Evolutionary conservation across 2,329 filamentous ascomycete species (phyloP), one percentile per base, ranked within the genome.

Genomic region (Emericellopsis atlantica): DNA sequence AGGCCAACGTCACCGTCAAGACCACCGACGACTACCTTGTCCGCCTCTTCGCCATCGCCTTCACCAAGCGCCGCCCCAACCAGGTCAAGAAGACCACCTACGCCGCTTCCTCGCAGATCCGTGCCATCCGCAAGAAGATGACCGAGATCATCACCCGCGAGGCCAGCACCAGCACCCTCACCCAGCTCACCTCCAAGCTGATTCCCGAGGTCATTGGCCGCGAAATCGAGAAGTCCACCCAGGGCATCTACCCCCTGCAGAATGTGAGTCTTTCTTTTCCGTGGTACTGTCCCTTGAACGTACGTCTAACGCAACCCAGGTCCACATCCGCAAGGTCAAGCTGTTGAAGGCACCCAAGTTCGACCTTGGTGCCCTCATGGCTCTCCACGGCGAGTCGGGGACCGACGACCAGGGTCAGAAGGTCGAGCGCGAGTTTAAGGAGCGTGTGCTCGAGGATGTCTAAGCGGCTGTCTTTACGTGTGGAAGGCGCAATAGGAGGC

Each of bases 71-170:
- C 70, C 84, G 92, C 63, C 88, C 87, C 58, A 98, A 96, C 79
- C 92, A 98, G 79, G 90, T 98, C 78, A 95, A 95, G 85, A 98
- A 96, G 85, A 98, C 92, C 60, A 98, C 92, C 65, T 98, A 98
- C 65, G 92, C 92, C 56, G 83, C 83, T 52, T 88, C 87, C 51
- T 96, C 92, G 51, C 92, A 98, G 74, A 96, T 96, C 69, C 84
- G 90, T 54, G 82, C 84, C 56, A 98, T 98, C 69, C 85, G 92
- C 70, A 92, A 89, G 79, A 96, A 98, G 87, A 98, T 98, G 92
- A 84, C 79, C 51, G 92, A 98, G 72, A 96, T 98, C 71, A 96
- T 98, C 70, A 79, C 85, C 70, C 84, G 89, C 58, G 92, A 98
- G 77, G 92, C 92, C 49, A 78, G 84, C 56, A 86, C 77, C 74